These are phyloP conservation scores for Russula virescens DNA, from an alignment of 768 basidiomycete species.

Conservation along the genomic window DNA sequence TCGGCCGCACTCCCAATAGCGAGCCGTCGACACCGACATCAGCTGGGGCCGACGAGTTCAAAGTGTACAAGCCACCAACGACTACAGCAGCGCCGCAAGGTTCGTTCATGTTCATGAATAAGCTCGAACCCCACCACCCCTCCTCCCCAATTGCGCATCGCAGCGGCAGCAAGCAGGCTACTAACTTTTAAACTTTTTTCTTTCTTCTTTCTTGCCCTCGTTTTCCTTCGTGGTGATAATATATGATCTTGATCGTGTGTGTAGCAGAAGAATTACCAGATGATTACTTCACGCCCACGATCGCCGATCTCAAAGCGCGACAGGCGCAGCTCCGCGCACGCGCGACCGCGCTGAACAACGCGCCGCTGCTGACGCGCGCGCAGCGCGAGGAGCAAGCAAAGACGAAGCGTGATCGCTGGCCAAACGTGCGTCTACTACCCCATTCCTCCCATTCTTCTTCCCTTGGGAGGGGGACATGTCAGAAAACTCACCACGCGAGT, in stretches of 20 bases:
- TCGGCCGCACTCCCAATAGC: background rate
- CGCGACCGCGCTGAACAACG: slow-evolving; percentile 56
- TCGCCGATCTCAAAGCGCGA: slow-evolving; percentile 62
- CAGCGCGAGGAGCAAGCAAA: slow-evolving; percentile 57
- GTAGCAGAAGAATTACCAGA: slow-evolving; percentile 50
- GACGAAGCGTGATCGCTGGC: slow-evolving; percentile 62
- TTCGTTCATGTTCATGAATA: too few species aligned
- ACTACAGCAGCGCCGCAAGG: background rate
- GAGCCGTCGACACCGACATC: background rate
- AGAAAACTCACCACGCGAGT: too few species aligned
- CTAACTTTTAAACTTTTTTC: too few species aligned
- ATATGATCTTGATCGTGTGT: too few species aligned
- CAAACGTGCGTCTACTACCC: slow-evolving; percentile 51
- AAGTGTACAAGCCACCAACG: slow-evolving; percentile 19
- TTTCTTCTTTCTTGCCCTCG: too few species aligned
- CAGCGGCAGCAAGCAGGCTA: too few species aligned
- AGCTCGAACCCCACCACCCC: too few species aligned
- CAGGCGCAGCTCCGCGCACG: slow-evolving; percentile 59
- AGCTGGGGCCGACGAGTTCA: background rate
- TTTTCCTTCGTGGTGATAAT: too few species aligned
- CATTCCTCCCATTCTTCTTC: too few species aligned
- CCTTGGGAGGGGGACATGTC: too few species aligned
- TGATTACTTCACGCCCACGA: slow-evolving; percentile 65
- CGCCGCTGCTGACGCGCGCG: slow-evolving; percentile 62
- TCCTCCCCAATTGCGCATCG: too few species aligned